Conservation (phyloP, 257 asterid species). For the Cinchona pubescens region DNA sequence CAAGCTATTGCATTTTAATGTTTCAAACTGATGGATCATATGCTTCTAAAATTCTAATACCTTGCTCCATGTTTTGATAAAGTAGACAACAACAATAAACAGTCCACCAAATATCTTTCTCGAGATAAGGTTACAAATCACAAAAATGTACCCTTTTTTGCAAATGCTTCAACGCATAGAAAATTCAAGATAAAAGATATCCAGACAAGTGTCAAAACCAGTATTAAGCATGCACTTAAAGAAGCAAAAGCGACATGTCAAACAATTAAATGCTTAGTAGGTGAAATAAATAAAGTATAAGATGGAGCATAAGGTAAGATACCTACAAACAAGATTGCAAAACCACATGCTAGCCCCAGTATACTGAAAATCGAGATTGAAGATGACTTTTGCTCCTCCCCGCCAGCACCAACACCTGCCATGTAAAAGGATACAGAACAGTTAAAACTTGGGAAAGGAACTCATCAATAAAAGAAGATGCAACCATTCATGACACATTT, state of each 20-base stretch:
- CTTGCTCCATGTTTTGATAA: neutral
- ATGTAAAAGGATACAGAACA: constrained; percentile 7
- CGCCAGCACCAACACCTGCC: constrained; percentile 95
- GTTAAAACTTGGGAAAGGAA: neutral
- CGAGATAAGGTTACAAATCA: neutral
- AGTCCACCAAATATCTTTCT: neutral
- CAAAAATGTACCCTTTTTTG: neutral
- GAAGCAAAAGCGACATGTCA: neutral
- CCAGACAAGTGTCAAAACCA: neutral
- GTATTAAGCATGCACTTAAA: neutral
- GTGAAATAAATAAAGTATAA: neutral
- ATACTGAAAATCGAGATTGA: constrained; percentile 62
- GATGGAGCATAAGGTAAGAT: constrained; percentile 61
- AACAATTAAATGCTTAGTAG: neutral
- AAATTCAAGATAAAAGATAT: neutral
- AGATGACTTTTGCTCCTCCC: constrained; percentile 81
- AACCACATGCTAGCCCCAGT: constrained; percentile 80
- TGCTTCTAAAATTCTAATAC: neutral
- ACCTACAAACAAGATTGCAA: constrained; percentile 98
- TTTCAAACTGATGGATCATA: neutral
- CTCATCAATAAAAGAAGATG: neutral
- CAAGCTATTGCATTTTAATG: neutral
- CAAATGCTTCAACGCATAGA: neutral
- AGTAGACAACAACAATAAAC: neutral
- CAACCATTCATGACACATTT: neutral